phyloP scores from a whole-genome alignment of 148 eudicot species.

The Rhododendron molle region DNA sequence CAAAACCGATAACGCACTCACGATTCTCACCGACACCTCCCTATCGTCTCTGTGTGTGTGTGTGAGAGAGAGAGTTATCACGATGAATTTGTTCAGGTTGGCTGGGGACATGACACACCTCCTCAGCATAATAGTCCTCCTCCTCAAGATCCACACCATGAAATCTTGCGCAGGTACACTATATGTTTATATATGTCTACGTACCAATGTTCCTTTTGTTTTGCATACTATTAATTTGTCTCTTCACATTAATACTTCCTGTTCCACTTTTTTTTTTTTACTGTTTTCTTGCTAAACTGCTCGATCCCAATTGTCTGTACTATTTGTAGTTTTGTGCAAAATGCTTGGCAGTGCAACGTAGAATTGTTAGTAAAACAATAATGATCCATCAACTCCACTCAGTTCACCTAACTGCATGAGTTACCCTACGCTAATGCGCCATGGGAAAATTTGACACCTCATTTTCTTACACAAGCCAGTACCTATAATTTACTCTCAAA shows the following conservation, averaged over 20 bases:
- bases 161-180: conserved; percentile 56
- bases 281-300: neutral
- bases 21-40: no score
- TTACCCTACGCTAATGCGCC: neutral
- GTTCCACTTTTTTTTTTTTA: neutral
- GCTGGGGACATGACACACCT: conserved; percentile 63
- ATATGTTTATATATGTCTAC: no score
- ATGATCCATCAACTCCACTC: neutral
- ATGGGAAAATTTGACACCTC: neutral
- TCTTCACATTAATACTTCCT: neutral
- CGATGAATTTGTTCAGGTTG: conserved; percentile 47
- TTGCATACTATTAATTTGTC: neutral
- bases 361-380: neutral
- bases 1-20: neutral
- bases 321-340: neutral
- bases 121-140: conserved; percentile 46
- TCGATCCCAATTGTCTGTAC: neutral
- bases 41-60: no score
- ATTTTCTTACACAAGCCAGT: neutral
- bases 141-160: conserved; percentile 47
- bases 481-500: neutral
- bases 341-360: neutral
- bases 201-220: neutral
- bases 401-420: neutral
- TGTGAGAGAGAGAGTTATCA: neutral